A percentile compares a stretch with the other conserved stretches of the same genome.
These are phyloP conservation scores for Isatis lusitanica DNA, from an alignment of 441 rosid genomes.

Conservation along the genomic window DNA sequence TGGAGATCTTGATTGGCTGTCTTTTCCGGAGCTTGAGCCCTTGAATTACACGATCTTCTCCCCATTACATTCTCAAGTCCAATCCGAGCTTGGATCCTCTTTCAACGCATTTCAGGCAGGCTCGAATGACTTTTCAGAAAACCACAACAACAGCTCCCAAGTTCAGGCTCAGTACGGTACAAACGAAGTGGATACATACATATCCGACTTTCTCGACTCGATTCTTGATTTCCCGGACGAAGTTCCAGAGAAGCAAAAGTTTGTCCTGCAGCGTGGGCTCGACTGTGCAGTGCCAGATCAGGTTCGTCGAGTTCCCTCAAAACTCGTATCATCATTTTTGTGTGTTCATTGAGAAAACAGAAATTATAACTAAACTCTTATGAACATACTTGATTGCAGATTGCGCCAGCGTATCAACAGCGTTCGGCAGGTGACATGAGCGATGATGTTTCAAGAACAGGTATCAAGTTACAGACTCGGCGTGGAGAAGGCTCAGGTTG, in stretches of 20 bases:
- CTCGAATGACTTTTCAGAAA: constrained; percentile 11
- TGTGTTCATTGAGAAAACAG: not conserved
- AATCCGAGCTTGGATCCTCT: constrained; percentile 46
- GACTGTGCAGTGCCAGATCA: constrained; percentile 18
- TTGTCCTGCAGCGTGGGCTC: constrained; percentile 17
- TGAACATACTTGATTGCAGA: constrained; percentile 22
- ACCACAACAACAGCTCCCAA: constrained; percentile 8
- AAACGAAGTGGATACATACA: constrained; percentile 44
- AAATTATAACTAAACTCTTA: not conserved
- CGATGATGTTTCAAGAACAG: constrained; percentile 36
- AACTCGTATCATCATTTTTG: constrained; percentile 2
- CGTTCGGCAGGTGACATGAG: constrained; percentile 23
- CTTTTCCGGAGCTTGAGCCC: constrained; percentile 29
- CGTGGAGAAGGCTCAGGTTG: constrained; percentile 23
- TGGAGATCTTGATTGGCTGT: constrained; percentile 36
- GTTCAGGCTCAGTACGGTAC: constrained; percentile 32
- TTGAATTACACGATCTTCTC: constrained; percentile 46
- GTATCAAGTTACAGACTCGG: constrained; percentile 54
- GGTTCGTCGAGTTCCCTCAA: constrained; percentile 40
- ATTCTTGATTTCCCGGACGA: constrained; percentile 47
- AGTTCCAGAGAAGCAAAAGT: constrained; percentile 1
- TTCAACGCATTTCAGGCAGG: constrained; percentile 21
- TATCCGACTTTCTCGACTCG: constrained; percentile 53
- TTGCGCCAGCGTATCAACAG: constrained; percentile 15
- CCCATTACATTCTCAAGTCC: constrained; percentile 46